phyloP scores from a whole-genome alignment of 805 yeast species.

The Myxozyma sirexii region DNA sequence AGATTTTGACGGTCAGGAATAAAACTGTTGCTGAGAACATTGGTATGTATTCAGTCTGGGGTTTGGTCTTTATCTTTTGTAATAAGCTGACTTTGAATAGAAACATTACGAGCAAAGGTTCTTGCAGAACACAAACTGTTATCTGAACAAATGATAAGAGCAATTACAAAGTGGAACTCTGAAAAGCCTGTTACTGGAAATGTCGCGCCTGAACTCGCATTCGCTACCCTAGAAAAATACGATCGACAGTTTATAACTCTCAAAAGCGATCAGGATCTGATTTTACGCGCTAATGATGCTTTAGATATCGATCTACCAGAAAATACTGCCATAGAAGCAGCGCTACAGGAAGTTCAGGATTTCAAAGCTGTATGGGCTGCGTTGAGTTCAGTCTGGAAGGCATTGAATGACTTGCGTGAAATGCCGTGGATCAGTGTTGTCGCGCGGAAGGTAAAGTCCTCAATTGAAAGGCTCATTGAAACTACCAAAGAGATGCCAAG shows the following conservation, averaged over 20 bases:
- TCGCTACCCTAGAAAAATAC: constrained; percentile 37
- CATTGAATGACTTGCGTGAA: constrained; percentile 49
- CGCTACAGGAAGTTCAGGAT: constrained; percentile 56
- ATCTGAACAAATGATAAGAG: constrained; percentile 7
- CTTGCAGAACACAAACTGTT: constrained; percentile 26
- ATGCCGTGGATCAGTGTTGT: constrained; percentile 55
- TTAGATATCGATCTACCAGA: constrained; percentile 44
- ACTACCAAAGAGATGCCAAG: constrained; percentile 57
- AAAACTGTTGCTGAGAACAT: constrained; percentile 47
- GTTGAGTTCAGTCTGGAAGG: constrained; percentile 54
- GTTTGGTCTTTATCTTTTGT: no score
- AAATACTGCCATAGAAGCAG: constrained; percentile 40
- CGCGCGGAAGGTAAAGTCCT: constrained; percentile 50
- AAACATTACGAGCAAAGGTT: constrained; percentile 18
- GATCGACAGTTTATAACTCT: constrained; percentile 35
- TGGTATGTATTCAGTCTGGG: constrained; percentile 40
- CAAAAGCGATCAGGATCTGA: constrained; percentile 28
- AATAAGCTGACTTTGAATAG: constrained; percentile 21
- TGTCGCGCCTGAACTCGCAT: constrained; percentile 37
- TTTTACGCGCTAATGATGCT: constrained; percentile 44
- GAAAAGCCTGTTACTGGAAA: constrained; percentile 41
- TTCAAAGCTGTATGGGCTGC: constrained; percentile 66
- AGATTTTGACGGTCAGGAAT: constrained; percentile 46
- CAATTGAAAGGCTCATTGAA: constrained; percentile 55
- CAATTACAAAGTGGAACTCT: constrained; percentile 30